Evolutionary conservation across 352 stramenopile species (phyloP).

Genomic region (Pythium plurisporium): DNA sequence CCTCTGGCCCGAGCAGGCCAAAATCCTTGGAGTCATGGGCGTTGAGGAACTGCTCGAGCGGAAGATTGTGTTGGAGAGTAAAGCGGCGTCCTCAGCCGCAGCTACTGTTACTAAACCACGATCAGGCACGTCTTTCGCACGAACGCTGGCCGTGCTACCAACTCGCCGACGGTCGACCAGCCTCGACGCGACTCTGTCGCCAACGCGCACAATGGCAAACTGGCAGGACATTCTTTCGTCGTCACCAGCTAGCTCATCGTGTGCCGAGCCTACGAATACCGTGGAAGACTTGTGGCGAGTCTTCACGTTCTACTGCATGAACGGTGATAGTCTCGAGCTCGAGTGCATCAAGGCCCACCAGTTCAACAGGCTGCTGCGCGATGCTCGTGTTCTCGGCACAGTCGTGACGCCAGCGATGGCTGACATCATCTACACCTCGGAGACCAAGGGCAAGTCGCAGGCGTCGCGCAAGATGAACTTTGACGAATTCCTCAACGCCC

Average conservation of each 20-base stretch:
- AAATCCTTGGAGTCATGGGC: slow-evolving; percentile 58
- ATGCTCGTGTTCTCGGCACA: slow-evolving; percentile 45
- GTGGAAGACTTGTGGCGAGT: slow-evolving; percentile 71
- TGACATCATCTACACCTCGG: slow-evolving; percentile 76
- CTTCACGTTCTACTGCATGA: slow-evolving; percentile 80
- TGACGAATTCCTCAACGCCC: slow-evolving; percentile 74
- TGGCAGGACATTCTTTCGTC: neutral
- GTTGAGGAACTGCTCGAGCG: slow-evolving; percentile 41
- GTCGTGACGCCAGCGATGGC: slow-evolving; percentile 63
- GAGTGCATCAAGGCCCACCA: slow-evolving; percentile 69
- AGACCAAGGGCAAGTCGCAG: slow-evolving; percentile 62
- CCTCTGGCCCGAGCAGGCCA: slow-evolving; percentile 74
- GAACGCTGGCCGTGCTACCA: neutral
- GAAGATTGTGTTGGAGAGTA: slow-evolving; percentile 51
- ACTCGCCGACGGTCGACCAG: neutral
- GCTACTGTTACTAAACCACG: neutral
- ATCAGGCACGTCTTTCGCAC: neutral
- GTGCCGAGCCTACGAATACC: slow-evolving; percentile 18
- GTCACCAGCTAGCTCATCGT: too few relatives aligned
- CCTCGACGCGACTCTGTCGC: neutral
- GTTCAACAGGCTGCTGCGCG: slow-evolving; percentile 65
- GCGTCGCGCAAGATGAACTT: slow-evolving; percentile 68
- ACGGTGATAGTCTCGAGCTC: slow-evolving; percentile 67
- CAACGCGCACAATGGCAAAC: neutral
- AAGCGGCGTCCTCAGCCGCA: slow-evolving; percentile 22